Evolutionary conservation across 2,329 filamentous ascomycete genomes (phyloP), one percentile per base, ranked within the genome.

Genomic region (Colletotrichum nymphaeae): DNA sequence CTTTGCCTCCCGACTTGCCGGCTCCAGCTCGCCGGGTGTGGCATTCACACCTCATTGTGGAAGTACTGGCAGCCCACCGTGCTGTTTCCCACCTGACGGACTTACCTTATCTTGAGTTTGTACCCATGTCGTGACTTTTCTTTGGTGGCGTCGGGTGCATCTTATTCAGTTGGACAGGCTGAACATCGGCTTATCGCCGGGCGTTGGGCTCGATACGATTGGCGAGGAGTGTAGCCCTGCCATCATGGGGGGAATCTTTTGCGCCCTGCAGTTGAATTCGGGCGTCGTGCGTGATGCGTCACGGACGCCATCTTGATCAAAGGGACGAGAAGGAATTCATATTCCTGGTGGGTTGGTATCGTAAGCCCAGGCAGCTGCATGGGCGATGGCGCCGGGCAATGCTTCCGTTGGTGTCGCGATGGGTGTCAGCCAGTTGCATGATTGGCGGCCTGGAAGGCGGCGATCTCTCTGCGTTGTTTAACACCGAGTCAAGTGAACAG

Each of bases 121-220:
- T 19, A 42, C 37, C 37, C 37, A 42, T 42, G 37, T 42, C 14
- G 37, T 16, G 37, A 42, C 5, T 42, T 42, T 42, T 42, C 37
- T 42, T 19, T 16, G 14, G 37, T 42, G 37, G 16, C 5, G 12
- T 16, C 5, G 14, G 37, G 12, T 42, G 12, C 37, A 14, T 42
- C 30, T 16, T 42, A 7, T 19, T 42, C 5, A 42, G 22, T 12
- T 16, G 26, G 16, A 67, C 6, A 37, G 57, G 32, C 12, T 5
- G 49, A 37, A 35, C 22, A 42, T 66, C 62, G 67, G 67, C 35
- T 66, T 24, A 37, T 59, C 67, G 62, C 53, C 62, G 52, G 63
- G 5, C 19, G 19, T 14, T n/a, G 5, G n/a, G 3, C 14, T 5
- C 2, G 7, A 24, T 28, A 16, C 22, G 16, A 57, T 66, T 66